Evolutionary conservation across 768 basidiomycete species (phyloP).

Genomic region (Panaeolus cyanescens): DNA sequence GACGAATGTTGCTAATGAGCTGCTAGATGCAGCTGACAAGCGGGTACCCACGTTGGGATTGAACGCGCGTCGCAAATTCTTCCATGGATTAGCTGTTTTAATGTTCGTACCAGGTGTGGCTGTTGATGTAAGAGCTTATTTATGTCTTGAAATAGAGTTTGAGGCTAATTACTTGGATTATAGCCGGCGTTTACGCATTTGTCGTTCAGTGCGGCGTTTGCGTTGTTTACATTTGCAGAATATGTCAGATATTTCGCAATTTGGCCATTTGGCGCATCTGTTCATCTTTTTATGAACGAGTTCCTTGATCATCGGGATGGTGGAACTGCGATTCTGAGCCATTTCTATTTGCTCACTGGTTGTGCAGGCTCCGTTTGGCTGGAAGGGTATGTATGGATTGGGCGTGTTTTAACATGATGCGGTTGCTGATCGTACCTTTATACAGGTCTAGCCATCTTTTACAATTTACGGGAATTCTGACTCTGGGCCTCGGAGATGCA

Average conservation of each 20-base stretch:
- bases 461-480: conserved; percentile 84
- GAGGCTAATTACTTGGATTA: conserved; percentile 11
- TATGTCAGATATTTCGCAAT: conserved; percentile 98
- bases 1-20: conserved; percentile 60
- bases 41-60: conserved; percentile 86
- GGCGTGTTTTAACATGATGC: neutral
- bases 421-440: neutral
- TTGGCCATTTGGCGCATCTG: conserved; percentile 90
- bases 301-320: conserved; percentile 94
- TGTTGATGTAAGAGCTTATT: conserved; percentile 69
- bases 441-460: conserved; percentile 44
- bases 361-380: conserved; percentile 96
- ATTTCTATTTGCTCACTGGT: conserved; percentile 95
- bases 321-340: conserved; percentile 94
- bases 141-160: conserved; percentile 6
- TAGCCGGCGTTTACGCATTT: conserved; percentile 97
- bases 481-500: conserved; percentile 92
- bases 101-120: conserved; percentile 97
- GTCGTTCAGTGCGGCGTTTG: conserved; percentile 93
- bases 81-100: conserved; percentile 91
- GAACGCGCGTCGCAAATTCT: conserved; percentile 94
- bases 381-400: conserved; percentile 74
- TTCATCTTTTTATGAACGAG: conserved; percentile 97
- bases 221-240: conserved; percentile 93
- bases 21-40: conserved; percentile 87